Conservation (phyloP, 139 green algal genomes). For the Closterium sp. region DNA sequence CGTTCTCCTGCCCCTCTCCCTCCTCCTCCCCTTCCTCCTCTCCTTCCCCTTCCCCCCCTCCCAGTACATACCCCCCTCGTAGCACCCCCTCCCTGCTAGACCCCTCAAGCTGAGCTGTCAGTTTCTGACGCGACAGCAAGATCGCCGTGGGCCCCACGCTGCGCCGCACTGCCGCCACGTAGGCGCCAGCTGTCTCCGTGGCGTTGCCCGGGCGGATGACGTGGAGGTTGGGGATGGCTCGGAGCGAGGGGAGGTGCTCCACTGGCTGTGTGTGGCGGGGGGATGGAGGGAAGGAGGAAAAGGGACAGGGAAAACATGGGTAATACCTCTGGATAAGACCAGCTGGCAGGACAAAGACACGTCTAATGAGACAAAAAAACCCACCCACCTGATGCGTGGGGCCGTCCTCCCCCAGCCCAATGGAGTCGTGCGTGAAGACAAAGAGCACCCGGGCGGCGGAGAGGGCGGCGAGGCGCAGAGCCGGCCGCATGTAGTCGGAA, state of each 20-base stretch:
- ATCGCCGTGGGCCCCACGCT: constrained; percentile 75
- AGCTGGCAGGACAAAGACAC: constrained; percentile 25
- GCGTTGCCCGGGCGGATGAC: constrained; percentile 90
- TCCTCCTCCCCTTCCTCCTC: constrained; percentile 10
- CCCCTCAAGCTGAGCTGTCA: constrained; percentile 81
- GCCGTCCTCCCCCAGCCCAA: constrained; percentile 98
- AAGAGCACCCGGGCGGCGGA: constrained; percentile 81
- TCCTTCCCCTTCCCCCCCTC: background rate
- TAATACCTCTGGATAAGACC: too few species aligned
- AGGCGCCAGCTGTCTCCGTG: constrained; percentile 90
- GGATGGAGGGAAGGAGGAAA: background rate
- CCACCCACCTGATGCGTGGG: constrained; percentile 78
- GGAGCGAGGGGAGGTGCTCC: constrained; percentile 96
- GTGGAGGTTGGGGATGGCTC: constrained; percentile 97
- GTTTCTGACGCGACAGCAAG: constrained; percentile 91
- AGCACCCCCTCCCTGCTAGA: constrained; percentile 70
- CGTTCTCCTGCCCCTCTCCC: background rate
- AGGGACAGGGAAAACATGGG: constrained; percentile 50
- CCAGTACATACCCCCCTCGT: constrained; percentile 91
- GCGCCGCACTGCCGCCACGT: constrained; percentile 75
- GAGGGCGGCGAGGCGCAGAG: constrained; percentile 93
- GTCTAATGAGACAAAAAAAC: background rate
- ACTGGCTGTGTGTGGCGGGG: constrained; percentile 79
- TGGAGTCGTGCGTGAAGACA: constrained; percentile 99
- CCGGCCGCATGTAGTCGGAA: constrained; percentile 98